Percentiles rank a stretch among this genome's conserved stretches.
Conservation (phyloP, 305 asterid genomes). For the Fraxinus dipetala region DNA sequence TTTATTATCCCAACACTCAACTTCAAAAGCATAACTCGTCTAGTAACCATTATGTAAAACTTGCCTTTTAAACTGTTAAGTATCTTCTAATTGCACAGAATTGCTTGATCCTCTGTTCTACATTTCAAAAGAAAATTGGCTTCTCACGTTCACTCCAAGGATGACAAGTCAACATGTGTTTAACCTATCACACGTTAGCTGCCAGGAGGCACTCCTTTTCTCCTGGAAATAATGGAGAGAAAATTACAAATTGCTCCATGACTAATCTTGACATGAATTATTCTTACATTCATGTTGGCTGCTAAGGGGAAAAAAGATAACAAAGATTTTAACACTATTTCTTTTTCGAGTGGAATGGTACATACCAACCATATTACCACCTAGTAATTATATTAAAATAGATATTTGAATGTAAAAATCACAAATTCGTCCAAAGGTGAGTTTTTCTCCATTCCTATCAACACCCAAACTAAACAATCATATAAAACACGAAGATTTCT, state of each 20-base stretch:
- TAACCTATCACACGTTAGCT: neutral
- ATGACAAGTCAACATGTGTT: neutral
- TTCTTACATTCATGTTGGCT: neutral
- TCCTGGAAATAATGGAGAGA: neutral
- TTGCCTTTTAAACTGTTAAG: neutral
- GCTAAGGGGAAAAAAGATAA: neutral
- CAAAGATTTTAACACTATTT: neutral
- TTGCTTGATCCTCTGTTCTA: neutral
- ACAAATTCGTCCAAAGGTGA: neutral
- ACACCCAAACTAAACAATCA: neutral
- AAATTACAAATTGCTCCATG: conserved; percentile 10
- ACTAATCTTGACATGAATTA: neutral
- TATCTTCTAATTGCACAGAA: neutral
- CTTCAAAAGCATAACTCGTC: neutral
- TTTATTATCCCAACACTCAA: neutral
- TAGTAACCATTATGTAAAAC: neutral
- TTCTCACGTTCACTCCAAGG: neutral
- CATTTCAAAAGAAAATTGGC: neutral
- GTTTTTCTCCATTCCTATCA: neutral
- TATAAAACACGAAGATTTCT: neutral
- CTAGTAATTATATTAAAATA: neutral
- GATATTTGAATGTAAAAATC: neutral
- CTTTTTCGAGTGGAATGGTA: neutral
- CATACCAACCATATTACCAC: conserved; percentile 4
- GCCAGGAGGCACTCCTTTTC: neutral